Conservation (phyloP, 805 yeast genomes). For the Gaillardinia entomophila region DNA sequence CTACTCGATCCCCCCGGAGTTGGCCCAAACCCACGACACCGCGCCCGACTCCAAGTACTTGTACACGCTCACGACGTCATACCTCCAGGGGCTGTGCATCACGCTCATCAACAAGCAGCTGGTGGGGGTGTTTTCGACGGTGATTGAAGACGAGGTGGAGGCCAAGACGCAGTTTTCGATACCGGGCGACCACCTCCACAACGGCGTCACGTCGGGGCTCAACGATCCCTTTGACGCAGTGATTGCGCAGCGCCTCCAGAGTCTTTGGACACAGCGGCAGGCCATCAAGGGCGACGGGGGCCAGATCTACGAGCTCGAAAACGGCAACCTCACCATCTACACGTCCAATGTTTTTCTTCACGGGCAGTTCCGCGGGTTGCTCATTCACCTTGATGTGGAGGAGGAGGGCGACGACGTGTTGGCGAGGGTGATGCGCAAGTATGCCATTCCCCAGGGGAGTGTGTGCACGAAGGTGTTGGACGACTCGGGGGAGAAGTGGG, state of each 20-base stretch:
- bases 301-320: conserved; percentile 50
- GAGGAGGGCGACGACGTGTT: conserved; percentile 13
- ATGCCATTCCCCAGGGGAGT: conserved; percentile 36
- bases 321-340: conserved; percentile 48
- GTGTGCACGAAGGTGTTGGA: conserved; percentile 27
- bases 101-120: conserved; percentile 42
- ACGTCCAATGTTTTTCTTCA: conserved; percentile 70
- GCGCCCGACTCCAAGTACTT: conserved; percentile 40
- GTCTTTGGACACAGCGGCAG: conserved; percentile 68
- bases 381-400: conserved; percentile 46
- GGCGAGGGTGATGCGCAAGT: conserved; percentile 19
- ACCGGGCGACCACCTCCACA: conserved; percentile 35
- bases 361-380: conserved; percentile 66
- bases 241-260: conserved; percentile 52
- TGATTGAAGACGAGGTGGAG: conserved; percentile 25
- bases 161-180: conserved; percentile 16
- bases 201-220: conserved; percentile 50
- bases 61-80: conserved; percentile 47
- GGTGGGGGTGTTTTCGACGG: conserved; percentile 29
- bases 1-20: conserved; percentile 39
- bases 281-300: conserved; percentile 74
- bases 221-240: conserved; percentile 55
- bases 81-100: conserved; percentile 41
- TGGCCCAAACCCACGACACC: conserved; percentile 17
- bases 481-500: conserved; percentile 21